These are phyloP conservation scores for Papiliotrema nemorosa DNA, from an alignment of 1,284 basidiomycete species.

Conservation along the genomic window DNA sequence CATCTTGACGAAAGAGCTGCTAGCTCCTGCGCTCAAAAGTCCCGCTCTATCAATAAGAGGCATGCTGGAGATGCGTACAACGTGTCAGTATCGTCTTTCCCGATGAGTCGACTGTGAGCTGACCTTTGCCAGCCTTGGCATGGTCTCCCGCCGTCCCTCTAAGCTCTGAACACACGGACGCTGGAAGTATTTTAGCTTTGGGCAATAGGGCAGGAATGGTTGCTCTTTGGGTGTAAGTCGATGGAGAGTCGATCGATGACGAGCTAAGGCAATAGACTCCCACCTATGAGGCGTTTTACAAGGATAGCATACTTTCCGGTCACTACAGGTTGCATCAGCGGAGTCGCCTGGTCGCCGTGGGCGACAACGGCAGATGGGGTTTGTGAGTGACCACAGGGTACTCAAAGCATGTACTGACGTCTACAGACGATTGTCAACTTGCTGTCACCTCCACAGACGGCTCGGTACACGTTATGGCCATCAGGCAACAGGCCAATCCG, in stretches of 20 bases:
- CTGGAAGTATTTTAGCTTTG: conserved; percentile 38
- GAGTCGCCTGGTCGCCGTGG: conserved; percentile 36
- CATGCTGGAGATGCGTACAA: conserved; percentile 26
- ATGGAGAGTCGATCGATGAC: background rate
- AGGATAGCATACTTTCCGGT: conserved; percentile 8
- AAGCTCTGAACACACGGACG: conserved; percentile 16
- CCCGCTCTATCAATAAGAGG: conserved; percentile 9
- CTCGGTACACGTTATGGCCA: conserved; percentile 9
- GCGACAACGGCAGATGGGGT: conserved; percentile 5
- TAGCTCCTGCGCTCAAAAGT: conserved; percentile 6
- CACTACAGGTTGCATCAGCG: conserved; percentile 13
- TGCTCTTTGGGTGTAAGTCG: conserved; percentile 27
- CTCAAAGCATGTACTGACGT: conserved; percentile 2
- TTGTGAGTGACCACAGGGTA: conserved; percentile 13
- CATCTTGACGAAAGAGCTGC: conserved; percentile 10
- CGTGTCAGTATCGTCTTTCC: conserved; percentile 13
- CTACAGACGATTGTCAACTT: conserved; percentile 20
- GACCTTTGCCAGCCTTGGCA: conserved; percentile 26
- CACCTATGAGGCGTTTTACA: conserved; percentile 12
- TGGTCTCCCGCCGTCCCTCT: conserved; percentile 29
- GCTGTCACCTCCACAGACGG: conserved; percentile 31
- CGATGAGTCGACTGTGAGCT: no score
- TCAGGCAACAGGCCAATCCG: conserved; percentile 11
- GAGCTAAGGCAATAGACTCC: conserved; percentile 10
- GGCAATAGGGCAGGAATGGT: conserved; percentile 30